Base-by-base conservation (phyloP, 768 basidiomycete genomes). In the Rhizopogon vulgaris region DNA sequence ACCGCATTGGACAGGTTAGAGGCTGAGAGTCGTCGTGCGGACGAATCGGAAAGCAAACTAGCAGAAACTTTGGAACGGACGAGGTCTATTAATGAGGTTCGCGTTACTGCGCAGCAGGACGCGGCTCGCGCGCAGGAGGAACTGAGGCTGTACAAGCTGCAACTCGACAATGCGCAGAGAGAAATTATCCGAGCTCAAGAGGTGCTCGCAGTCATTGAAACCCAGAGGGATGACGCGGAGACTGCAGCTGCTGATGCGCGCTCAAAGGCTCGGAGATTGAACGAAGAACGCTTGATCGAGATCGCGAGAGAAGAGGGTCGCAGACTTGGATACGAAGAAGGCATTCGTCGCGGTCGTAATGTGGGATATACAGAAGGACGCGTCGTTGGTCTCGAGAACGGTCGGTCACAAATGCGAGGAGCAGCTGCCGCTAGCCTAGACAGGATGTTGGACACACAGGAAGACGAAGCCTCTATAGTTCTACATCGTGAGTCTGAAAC, bases 101-200 rank as follows among this genome's bases (percentile, higher is more conserved):
- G 67, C 8, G 22, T 63, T 1, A 7, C 53, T 56, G 71, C 57
- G 48, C 65, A 61, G 57, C 60, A 69, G 40, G 65, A 66, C 15
- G 63, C 65, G 2, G 41, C 56, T 10, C 62, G 61, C 28, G 63
- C 69, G 10, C 70, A 70, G 45, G 74, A 80, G 30, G 83, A 85
- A 55, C 60, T 84, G 41, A 66, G 69, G 43, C 49, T 82, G 49
- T 85, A 83, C 60, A 83, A 80, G 60, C 45, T 78, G 1, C 80
- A 83, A 69, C 65, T 83, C 25, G 77, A 79, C 15, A 68, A 74
- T 32, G 83, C 84, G 14, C 82, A 84, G 56, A 71, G 70, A 68
- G 81, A 84, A 58, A 81, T 84, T 38, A 61, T 67, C 22, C 72
- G 74, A 34, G 83, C 82, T 0, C 81, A 84, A 54, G 70, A 73